These are phyloP conservation scores for Curvularia eragrostidis DNA, from an alignment of 2,329 filamentous ascomycete genomes.

Conservation along the genomic window DNA sequence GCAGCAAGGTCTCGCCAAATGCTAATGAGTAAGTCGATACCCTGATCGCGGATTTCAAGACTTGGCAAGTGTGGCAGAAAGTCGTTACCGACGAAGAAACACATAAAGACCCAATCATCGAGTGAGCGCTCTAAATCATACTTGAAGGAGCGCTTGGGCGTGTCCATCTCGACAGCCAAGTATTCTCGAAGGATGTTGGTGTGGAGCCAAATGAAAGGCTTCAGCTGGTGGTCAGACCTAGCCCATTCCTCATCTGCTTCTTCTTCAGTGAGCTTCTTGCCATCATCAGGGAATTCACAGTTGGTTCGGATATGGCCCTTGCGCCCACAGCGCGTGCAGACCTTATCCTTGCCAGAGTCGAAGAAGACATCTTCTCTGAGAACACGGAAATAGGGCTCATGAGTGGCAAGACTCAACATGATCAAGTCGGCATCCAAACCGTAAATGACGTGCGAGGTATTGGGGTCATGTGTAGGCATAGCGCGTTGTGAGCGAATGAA, in stretches of 20 bases:
- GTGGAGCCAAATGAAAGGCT: constrained; percentile 98
- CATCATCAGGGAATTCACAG: constrained; percentile 60
- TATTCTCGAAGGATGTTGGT: constrained; percentile 93
- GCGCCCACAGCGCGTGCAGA: constrained; percentile 91
- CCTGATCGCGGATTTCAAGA: constrained; percentile 94
- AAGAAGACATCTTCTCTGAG: constrained; percentile 96
- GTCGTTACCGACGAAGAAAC: constrained; percentile 98
- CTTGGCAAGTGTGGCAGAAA: constrained; percentile 98
- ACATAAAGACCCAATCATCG: constrained; percentile 99
- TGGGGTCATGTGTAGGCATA: constrained; percentile 90
- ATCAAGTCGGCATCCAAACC: constrained; percentile 97
- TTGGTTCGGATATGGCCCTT: constrained; percentile 87
- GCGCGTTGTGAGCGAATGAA: constrained; percentile 93
- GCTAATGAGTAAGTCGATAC: constrained; percentile 94
- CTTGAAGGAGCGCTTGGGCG: constrained; percentile 81
- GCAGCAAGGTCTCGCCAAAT: constrained; percentile 96
- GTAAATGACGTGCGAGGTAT: constrained; percentile 97
- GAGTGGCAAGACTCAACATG: constrained; percentile 95
- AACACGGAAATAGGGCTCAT: constrained; percentile 96
- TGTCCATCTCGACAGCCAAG: constrained; percentile 84
- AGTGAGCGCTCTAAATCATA: constrained; percentile 94
- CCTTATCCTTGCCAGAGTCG: constrained; percentile 81
- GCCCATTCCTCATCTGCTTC: constrained; percentile 62
- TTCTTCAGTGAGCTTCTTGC: constrained; percentile 81
- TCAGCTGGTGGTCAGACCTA: constrained; percentile 60